phyloP scores from a whole-genome alignment of 2,329 filamentous ascomycete genomes.

The Dendryphion nanum region DNA sequence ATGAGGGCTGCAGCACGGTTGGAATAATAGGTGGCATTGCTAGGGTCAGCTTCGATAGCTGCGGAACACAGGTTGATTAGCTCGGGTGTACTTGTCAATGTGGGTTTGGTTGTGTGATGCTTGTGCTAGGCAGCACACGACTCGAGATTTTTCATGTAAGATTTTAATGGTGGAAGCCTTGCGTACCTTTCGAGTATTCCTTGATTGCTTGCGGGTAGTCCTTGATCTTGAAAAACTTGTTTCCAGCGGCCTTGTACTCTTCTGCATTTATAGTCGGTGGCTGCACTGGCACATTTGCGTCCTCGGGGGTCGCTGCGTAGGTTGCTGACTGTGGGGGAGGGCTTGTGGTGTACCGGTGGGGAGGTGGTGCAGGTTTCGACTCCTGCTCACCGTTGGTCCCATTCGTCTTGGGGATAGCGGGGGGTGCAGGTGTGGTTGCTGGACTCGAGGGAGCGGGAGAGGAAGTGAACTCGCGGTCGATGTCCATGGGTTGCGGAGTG shows the following conservation, averaged over 20 bases:
- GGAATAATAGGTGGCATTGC: conserved; percentile 84
- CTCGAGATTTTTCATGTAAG: no score
- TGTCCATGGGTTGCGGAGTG: conserved; percentile 67
- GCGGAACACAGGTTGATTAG: conserved; percentile 24
- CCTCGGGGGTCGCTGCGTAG: conserved; percentile 38
- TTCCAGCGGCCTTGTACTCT: conserved; percentile 86
- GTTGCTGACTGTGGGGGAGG: conserved; percentile 44
- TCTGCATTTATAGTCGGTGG: conserved; percentile 74
- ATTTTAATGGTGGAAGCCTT: conserved; percentile 11
- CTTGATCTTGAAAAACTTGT: conserved; percentile 95
- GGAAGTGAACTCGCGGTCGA: conserved; percentile 64
- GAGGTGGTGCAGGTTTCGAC: conserved; percentile 63
- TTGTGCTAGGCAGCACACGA: conserved; percentile 13
- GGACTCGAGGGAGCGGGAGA: conserved; percentile 55
- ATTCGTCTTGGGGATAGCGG: conserved; percentile 52
- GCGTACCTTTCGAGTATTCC: conserved; percentile 90
- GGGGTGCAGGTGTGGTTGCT: conserved; percentile 44
- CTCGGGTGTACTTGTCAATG: no score
- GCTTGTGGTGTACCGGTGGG: conserved; percentile 60
- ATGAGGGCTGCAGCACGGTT: conserved; percentile 96
- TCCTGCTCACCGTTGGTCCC: conserved; percentile 49
- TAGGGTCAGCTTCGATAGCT: conserved; percentile 87
- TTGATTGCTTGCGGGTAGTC: conserved; percentile 85
- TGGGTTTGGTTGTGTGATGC: conserved; percentile 12
- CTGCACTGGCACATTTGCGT: conserved; percentile 39